Conservation (phyloP, 192 early-diverging fungal species). For the Rhizophagus clarus region DNA sequence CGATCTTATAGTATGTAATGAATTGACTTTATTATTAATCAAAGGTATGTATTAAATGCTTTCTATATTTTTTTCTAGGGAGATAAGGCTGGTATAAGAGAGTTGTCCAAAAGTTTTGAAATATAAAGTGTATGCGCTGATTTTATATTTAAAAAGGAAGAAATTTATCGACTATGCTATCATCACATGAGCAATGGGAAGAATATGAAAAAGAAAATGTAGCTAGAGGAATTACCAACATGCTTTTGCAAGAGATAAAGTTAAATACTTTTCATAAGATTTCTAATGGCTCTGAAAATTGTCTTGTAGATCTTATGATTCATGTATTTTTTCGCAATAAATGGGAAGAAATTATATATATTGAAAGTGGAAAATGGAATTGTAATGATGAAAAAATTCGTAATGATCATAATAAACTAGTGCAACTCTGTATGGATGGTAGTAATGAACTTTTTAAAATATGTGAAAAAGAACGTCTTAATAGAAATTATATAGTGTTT, state of each 20-base stretch:
- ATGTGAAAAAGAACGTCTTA: not conserved
- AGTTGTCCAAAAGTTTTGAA: not conserved
- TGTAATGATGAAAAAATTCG: not conserved
- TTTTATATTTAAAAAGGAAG: conserved; percentile 6
- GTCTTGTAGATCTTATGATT: not conserved
- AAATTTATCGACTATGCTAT: not conserved
- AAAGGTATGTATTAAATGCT: no score
- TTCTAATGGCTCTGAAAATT: not conserved
- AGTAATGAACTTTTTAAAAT: not conserved
- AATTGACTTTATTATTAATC: not conserved
- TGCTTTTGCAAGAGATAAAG: not conserved
- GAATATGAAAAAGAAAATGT: not conserved
- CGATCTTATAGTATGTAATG: not conserved
- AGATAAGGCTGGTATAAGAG: not conserved
- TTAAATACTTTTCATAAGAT: not conserved
- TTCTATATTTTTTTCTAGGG: not conserved
- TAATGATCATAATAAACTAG: conserved; percentile 1
- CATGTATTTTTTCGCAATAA: not conserved
- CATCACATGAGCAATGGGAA: not conserved
- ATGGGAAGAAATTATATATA: not conserved
- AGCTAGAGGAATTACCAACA: not conserved
- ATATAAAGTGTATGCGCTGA: not conserved
- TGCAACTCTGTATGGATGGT: not conserved
- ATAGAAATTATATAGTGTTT: not conserved
- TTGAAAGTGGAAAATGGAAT: not conserved